Conservation (phyloP, 2,329 filamentous ascomycete species). For the Fusarium pilosicola region DNA sequence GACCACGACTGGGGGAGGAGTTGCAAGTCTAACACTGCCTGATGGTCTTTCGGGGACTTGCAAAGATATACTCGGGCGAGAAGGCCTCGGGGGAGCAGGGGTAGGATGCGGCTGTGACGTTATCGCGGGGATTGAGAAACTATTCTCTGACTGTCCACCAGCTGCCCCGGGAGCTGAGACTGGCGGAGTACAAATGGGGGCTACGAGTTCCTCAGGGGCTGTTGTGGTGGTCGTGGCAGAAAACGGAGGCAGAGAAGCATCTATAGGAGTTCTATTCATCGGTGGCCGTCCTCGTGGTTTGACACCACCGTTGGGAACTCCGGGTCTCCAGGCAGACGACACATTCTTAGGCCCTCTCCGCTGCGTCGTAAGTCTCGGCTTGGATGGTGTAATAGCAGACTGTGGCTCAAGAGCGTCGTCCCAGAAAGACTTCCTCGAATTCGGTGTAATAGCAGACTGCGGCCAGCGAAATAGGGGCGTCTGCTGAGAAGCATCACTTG, state of each 20-base stretch:
- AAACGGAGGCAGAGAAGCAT: slow-evolving; percentile 54
- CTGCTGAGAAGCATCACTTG: slow-evolving; percentile 53
- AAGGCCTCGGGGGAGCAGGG: slow-evolving; percentile 38
- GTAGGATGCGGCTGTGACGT: slow-evolving; percentile 23
- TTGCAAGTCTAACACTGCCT: slow-evolving; percentile 70
- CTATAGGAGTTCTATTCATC: slow-evolving; percentile 67
- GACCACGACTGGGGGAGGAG: slow-evolving; percentile 57
- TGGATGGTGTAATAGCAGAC: slow-evolving; percentile 78
- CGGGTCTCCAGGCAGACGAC: slow-evolving; percentile 87
- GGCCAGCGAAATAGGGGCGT: slow-evolving; percentile 77
- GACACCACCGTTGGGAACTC: slow-evolving; percentile 68
- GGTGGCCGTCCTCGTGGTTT: slow-evolving; percentile 85
- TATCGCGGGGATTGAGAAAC: slow-evolving; percentile 14
- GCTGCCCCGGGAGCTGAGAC: slow-evolving; percentile 1
- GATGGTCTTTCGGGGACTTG: slow-evolving; percentile 63
- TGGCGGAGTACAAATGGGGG: slow-evolving; percentile 10
- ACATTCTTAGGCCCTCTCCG: slow-evolving; percentile 85
- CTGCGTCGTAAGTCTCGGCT: slow-evolving; percentile 54
- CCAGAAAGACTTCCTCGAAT: slow-evolving; percentile 63
- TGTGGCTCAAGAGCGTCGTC: slow-evolving; percentile 70
- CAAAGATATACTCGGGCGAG: slow-evolving; percentile 53
- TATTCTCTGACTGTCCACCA: background rate
- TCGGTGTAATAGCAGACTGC: slow-evolving; percentile 80
- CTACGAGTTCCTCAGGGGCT: slow-evolving; percentile 14
- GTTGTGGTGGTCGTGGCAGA: slow-evolving; percentile 14